Evolutionary conservation across 1,139 yeast genomes (phyloP), one percentile per base, ranked within the genome.

Genomic region (Entelexis sorbosivorans): DNA sequence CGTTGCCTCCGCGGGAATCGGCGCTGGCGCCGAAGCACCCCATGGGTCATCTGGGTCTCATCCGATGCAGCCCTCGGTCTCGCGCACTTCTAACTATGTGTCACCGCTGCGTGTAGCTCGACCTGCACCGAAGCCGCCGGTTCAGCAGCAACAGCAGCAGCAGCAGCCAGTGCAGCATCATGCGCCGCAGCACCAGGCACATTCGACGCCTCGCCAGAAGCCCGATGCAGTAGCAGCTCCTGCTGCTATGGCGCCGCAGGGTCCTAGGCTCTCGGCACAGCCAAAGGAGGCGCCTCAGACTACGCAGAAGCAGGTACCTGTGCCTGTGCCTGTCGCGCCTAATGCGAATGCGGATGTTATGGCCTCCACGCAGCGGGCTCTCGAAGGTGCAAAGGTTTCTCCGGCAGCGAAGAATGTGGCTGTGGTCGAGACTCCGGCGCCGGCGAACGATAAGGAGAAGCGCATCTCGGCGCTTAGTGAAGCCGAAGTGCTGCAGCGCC

Each of bases 401-500:
- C 24, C 44, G 2, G 26, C 33, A 2, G 10, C 35, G 24, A 40
- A 40, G 34, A 29, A 29, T 14, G 44, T 40, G 13, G 44, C 28
- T 7, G 44, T 40, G 4, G 44, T 40, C 16, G 34, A 26, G 34
- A 40, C 44, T 13, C 5, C 44, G 5, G 34, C 44, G 13, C 34
- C 44, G 14, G 29, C 44, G 6, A 40, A 9, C 6, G 63, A 65
- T 61, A 61, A 42, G 63, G 64, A 80, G 76, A 78, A 73, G 69
- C 77, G 77, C 60, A 70, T 79, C 58, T 80, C 86, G 38, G 79
- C 84, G 49, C 76, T 89, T 77, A 82, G 84, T 39, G 96, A 91
- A 59, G 78, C 82, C 52, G 96, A 91, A 69, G 77, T 88, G 39
- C 78, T 93, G 77, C 81, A 84, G 43, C 86, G 84, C 64, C 74